Percentiles rank a stretch among this genome's conserved stretches.
Conservation (phyloP, 2,329 filamentous ascomycete genomes). For the Colletotrichum sp. region DNA sequence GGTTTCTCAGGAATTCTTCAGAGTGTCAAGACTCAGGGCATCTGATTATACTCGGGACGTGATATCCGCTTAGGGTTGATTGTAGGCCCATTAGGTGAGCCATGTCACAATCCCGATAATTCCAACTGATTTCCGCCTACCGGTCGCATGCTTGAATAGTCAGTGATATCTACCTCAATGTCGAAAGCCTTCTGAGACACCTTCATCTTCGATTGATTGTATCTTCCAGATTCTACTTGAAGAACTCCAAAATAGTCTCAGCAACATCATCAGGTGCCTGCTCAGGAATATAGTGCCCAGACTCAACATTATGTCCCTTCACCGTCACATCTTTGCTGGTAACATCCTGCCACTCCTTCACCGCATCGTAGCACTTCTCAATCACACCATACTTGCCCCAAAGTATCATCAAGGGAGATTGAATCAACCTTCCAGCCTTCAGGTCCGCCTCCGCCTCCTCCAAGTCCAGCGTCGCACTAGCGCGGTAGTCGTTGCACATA, state of each 20-base stretch:
- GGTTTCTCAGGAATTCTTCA: neutral
- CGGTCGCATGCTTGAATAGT: neutral
- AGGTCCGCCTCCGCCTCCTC: slow-evolving; percentile 53
- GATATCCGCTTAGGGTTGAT: neutral
- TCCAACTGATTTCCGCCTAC: neutral
- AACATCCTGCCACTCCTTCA: slow-evolving; percentile 57
- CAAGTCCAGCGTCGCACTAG: slow-evolving; percentile 56
- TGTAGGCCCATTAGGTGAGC: neutral
- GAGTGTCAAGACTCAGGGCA: neutral
- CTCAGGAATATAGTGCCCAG: slow-evolving; percentile 57
- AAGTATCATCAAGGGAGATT: slow-evolving; percentile 51
- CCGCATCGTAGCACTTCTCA: slow-evolving; percentile 52
- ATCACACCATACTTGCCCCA: slow-evolving; percentile 56
- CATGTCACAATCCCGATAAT: neutral
- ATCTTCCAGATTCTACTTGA: slow-evolving; percentile 24
- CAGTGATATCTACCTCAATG: neutral
- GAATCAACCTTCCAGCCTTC: slow-evolving; percentile 45
- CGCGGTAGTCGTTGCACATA: slow-evolving; percentile 63
- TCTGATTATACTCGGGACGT: neutral
- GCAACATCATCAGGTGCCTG: slow-evolving; percentile 53
- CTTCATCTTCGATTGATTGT: neutral
- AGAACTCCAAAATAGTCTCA: slow-evolving; percentile 43
- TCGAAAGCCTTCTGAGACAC: neutral
- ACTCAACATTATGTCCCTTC: slow-evolving; percentile 46
- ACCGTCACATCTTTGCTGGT: slow-evolving; percentile 37